Conservation (phyloP, 2,329 filamentous ascomycete genomes). For the Fusarium sp. region DNA sequence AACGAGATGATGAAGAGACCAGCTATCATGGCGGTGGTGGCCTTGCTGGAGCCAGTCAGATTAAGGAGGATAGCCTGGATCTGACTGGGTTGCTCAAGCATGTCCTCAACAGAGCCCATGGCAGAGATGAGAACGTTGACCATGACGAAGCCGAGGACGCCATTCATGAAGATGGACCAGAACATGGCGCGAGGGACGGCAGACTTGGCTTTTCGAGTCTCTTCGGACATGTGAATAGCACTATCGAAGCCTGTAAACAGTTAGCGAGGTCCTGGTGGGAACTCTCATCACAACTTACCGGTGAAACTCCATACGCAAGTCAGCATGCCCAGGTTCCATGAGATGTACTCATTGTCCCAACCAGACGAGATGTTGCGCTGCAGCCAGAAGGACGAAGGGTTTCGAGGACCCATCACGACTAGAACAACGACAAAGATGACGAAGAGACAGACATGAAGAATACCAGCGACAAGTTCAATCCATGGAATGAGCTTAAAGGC, state of each 20-base stretch:
- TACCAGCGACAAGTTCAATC: constrained; percentile 37
- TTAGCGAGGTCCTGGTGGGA: not conserved
- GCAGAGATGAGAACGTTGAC: constrained; percentile 40
- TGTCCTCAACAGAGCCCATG: constrained; percentile 40
- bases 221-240: constrained; percentile 40
- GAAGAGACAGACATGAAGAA: constrained; percentile 37
- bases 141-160: constrained; percentile 40
- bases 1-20: constrained; percentile 39
- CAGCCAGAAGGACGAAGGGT: constrained; percentile 35
- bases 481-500: constrained; percentile 37
- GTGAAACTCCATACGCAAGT: constrained; percentile 42
- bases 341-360: constrained; percentile 36
- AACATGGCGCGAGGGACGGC: constrained; percentile 40
- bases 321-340: constrained; percentile 40
- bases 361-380: constrained; percentile 32
- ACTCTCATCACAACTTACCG: not conserved
- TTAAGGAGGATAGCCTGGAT: constrained; percentile 35
- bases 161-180: constrained; percentile 44
- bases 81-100: constrained; percentile 32
- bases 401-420: constrained; percentile 36
- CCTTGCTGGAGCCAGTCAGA: constrained; percentile 32
- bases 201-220: constrained; percentile 39
- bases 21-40: constrained; percentile 37
- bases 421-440: constrained; percentile 39
- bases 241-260: constrained; percentile 32